A percentile compares a stretch with the other conserved stretches of the same genome.
These are phyloP conservation scores for Elsinoe australis DNA, from an alignment of 2,329 filamentous ascomycete genomes.

Conservation along the genomic window DNA sequence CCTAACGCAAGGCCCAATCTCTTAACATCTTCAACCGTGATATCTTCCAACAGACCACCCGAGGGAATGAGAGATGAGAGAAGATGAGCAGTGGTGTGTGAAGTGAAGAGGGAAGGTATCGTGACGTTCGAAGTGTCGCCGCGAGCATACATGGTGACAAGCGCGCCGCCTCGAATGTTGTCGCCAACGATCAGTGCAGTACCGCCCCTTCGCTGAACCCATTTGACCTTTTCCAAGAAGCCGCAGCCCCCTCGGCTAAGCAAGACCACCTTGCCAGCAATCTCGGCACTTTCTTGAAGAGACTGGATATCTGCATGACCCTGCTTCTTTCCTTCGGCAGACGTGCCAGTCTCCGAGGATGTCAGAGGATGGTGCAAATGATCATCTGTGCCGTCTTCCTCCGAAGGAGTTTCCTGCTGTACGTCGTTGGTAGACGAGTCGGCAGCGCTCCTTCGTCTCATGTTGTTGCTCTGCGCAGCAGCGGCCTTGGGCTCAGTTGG, in stretches of 20 bases:
- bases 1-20: slow-evolving; percentile 41
- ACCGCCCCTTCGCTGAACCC: slow-evolving; percentile 85
- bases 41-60: slow-evolving; percentile 55
- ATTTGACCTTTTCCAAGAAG: slow-evolving; percentile 94
- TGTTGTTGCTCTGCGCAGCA: slow-evolving; percentile 20
- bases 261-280: slow-evolving; percentile 84
- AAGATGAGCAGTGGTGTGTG: slow-evolving; percentile 86
- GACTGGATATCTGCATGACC: slow-evolving; percentile 82
- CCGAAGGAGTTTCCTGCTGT: slow-evolving; percentile 21
- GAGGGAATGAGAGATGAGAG: slow-evolving; percentile 78
- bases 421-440: slow-evolving; percentile 14
- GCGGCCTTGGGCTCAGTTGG: slow-evolving; percentile 18
- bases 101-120: slow-evolving; percentile 91
- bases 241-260: slow-evolving; percentile 90
- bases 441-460: slow-evolving; percentile 22
- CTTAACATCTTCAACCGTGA: slow-evolving; percentile 50
- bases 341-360: slow-evolving; percentile 35
- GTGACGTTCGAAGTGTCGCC: slow-evolving; percentile 92
- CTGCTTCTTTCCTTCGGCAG: slow-evolving; percentile 30
- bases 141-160: slow-evolving; percentile 97
- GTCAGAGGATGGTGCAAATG: slow-evolving; percentile 59
- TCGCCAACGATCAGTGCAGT: slow-evolving; percentile 90
- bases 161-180: slow-evolving; percentile 75
- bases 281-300: slow-evolving; percentile 84
- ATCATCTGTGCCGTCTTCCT: slow-evolving; percentile 76